phyloP scores from a whole-genome alignment of 106 monocot genomes.

The Apostasia ramifera region DNA sequence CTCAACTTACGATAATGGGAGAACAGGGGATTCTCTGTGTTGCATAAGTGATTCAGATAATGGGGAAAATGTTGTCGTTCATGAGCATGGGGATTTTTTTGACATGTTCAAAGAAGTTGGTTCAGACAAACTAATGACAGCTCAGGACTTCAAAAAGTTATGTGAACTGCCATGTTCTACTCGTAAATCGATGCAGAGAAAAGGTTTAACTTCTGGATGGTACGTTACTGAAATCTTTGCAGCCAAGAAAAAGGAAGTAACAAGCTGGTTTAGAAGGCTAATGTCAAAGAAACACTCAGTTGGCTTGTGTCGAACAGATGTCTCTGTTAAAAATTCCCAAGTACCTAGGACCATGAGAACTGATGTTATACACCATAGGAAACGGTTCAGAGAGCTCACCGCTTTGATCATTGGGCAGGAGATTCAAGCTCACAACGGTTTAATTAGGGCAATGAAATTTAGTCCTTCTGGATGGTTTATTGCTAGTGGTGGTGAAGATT shows the following conservation, averaged over 20 bases:
- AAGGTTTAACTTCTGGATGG: conserved; percentile 1
- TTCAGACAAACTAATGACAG: conserved; percentile 35
- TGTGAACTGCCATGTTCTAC: conserved; percentile 36
- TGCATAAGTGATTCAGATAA: conserved; percentile 46
- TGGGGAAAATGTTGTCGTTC: conserved; percentile 34
- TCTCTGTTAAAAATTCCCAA: conserved; percentile 16
- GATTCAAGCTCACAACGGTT: conserved; percentile 66
- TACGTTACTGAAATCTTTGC: neutral
- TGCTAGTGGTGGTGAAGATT: conserved; percentile 84
- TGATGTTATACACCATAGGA: conserved; percentile 29
- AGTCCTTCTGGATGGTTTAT: conserved; percentile 55
- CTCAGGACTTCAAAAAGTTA: conserved; percentile 44
- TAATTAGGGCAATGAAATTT: conserved; percentile 66
- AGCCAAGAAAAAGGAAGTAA: conserved; percentile 26
- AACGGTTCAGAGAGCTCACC: conserved; percentile 46
- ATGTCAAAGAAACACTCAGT: conserved; percentile 7
- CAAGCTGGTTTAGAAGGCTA: conserved; percentile 46
- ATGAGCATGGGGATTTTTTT: conserved; percentile 17
- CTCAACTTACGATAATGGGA: neutral
- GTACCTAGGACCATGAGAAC: conserved; percentile 16
- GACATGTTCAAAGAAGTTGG: conserved; percentile 39
- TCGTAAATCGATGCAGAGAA: conserved; percentile 31
- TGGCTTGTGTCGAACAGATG: conserved; percentile 16
- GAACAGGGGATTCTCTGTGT: conserved; percentile 5
- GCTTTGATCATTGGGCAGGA: conserved; percentile 61